Percentiles rank a stretch among this genome's conserved stretches.
These are phyloP conservation scores for Geoglossum glabrum DNA, from an alignment of 495 filamentous ascomycete species.

Conservation along the genomic window DNA sequence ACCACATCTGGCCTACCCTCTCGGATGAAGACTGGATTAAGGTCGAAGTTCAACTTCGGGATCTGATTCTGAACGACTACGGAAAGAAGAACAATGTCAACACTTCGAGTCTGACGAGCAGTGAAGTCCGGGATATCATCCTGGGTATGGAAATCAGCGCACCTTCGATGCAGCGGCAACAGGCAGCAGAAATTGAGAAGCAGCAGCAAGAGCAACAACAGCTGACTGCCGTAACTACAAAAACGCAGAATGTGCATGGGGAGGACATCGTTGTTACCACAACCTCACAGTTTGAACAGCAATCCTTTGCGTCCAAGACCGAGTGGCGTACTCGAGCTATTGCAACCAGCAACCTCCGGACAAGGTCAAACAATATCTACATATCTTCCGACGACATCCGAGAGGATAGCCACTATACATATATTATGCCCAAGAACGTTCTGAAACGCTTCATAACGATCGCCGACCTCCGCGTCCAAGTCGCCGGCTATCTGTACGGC, in stretches of 20 bases:
- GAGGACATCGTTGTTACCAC: constrained; percentile 98
- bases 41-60: constrained; percentile 87
- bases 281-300: constrained; percentile 89
- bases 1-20: constrained; percentile 95
- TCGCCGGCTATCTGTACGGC: constrained; percentile 90
- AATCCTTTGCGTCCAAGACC: constrained; percentile 94
- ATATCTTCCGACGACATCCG: constrained; percentile 84
- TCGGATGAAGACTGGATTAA: constrained; percentile 98
- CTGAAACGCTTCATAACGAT: constrained; percentile 98
- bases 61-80: constrained; percentile 95
- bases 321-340: constrained; percentile 97
- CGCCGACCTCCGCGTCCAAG: constrained; percentile 88
- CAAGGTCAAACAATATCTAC: constrained; percentile 93
- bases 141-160: constrained; percentile 99
- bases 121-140: constrained; percentile 96
- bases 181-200: constrained; percentile 97
- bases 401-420: constrained; percentile 67
- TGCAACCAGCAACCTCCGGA: constrained; percentile 87
- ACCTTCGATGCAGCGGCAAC: constrained; percentile 94
- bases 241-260: constrained; percentile 92
- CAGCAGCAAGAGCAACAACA: constrained; percentile 94
- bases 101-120: constrained; percentile 84
- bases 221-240: constrained; percentile 91
- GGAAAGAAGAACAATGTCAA: constrained; percentile 99
- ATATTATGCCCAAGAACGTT: constrained; percentile 98